These are phyloP conservation scores for Mortierella sp. DNA, from an alignment of 371 early-diverging fungal species.

Conservation along the genomic window DNA sequence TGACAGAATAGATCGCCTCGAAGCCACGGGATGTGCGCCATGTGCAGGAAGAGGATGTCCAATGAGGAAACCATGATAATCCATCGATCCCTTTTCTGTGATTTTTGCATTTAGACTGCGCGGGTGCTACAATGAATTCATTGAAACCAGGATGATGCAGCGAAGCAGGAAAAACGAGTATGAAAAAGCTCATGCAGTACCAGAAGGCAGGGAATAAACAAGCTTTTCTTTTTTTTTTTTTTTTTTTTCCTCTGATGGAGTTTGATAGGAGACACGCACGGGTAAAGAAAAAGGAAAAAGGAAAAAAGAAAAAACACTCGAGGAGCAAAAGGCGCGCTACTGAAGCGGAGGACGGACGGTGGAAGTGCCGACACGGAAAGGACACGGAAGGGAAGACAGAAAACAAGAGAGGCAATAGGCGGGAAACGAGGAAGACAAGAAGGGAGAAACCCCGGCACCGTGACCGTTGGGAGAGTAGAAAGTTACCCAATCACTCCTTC, in stretches of 20 bases:
- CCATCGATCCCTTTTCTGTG: no score
- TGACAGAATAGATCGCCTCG: no score
- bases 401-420: neutral
- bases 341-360: neutral
- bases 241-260: no score
- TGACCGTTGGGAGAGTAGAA: neutral
- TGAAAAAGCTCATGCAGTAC: neutral
- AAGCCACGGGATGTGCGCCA: no score
- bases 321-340: no score
- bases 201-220: neutral
- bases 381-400: neutral
- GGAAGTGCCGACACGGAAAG: neutral
- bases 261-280: neutral
- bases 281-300: neutral
- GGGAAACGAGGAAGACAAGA: no score
- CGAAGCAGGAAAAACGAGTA: neutral
- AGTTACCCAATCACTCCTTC: neutral
- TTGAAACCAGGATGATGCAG: neutral
- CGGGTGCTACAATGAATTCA: no score
- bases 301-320: neutral
- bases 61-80: no score
- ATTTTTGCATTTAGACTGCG: no score
- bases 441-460: no score
- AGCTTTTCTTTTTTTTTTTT: constrained; percentile 1
- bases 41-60: no score